Percentiles rank a stretch among this genome's conserved stretches.
phyloP scores from a whole-genome alignment of 1,284 basidiomycete genomes.

The Ustilago crameri region DNA sequence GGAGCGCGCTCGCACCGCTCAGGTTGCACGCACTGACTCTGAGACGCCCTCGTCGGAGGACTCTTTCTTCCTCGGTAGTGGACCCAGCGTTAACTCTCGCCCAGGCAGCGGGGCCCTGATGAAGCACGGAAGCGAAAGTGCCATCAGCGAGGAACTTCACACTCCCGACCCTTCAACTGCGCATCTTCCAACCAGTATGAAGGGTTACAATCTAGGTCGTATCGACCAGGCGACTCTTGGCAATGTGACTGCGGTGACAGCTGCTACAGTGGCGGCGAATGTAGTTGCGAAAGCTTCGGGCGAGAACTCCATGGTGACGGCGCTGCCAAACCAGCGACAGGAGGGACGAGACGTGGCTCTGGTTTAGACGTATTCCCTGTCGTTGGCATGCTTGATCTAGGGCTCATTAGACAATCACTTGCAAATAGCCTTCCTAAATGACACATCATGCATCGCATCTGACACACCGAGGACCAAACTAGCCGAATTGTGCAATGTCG shows the following conservation, averaged over 20 bases:
- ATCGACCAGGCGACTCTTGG: slow-evolving; percentile 10
- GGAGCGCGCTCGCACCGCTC: slow-evolving; percentile 17
- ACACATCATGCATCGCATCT: too few species aligned
- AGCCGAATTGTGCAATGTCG: too few species aligned
- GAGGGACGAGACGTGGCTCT: not conserved
- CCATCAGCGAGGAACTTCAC: slow-evolving; percentile 45
- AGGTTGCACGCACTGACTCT: slow-evolving; percentile 31
- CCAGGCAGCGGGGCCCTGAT: slow-evolving; percentile 38
- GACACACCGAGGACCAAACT: too few species aligned
- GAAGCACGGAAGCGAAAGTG: slow-evolving; percentile 49
- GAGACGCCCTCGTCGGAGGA: slow-evolving; percentile 46
- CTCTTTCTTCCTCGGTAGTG: slow-evolving; percentile 36
- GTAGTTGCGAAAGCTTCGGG: not conserved
- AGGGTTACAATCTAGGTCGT: slow-evolving; percentile 10
- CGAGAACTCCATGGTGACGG: slow-evolving; percentile 12
- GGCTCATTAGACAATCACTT: too few species aligned
- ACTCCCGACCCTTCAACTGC: slow-evolving; percentile 38
- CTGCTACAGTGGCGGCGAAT: slow-evolving; percentile 1
- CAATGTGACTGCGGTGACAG: slow-evolving; percentile 7
- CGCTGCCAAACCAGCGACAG: not conserved
- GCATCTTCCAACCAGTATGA: slow-evolving; percentile 18
- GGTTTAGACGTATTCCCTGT: not conserved
- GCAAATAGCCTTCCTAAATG: not conserved
- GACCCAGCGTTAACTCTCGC: slow-evolving; percentile 23
- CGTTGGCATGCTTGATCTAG: too few species aligned